A percentile compares a stretch with the other conserved stretches of the same genome.
phyloP scores from a whole-genome alignment of 1,139 yeast genomes.

The Yamadazyma diospyri region DNA sequence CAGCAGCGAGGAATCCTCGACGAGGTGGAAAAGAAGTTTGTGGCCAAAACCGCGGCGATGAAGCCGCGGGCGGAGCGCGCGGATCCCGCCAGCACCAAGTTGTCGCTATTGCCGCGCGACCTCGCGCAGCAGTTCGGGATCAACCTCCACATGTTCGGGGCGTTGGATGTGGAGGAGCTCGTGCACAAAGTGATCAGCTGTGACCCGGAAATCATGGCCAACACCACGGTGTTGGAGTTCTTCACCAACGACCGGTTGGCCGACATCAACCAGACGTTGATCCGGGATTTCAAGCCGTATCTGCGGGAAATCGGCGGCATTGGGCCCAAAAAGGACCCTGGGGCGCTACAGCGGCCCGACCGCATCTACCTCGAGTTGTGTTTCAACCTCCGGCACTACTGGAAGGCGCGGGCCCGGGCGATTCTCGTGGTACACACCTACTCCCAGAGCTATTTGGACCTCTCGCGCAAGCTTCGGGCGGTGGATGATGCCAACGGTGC shows the following conservation, averaged over 20 bases:
- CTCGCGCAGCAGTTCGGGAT: constrained; percentile 86
- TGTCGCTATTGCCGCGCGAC: constrained; percentile 72
- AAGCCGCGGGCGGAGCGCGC: constrained; percentile 31
- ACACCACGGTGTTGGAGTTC: constrained; percentile 75
- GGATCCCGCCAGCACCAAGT: constrained; percentile 24
- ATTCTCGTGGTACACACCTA: constrained; percentile 64
- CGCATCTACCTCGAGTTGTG: constrained; percentile 74
- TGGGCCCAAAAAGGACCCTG: constrained; percentile 55
- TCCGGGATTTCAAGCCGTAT: constrained; percentile 72
- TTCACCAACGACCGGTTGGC: constrained; percentile 69
- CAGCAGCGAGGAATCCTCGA: constrained; percentile 68
- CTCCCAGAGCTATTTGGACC: constrained; percentile 70
- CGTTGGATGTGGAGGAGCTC: constrained; percentile 57
- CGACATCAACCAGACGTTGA: constrained; percentile 65
- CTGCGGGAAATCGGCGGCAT: constrained; percentile 45
- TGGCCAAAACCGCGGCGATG: constrained; percentile 52
- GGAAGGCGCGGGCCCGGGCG: constrained; percentile 85
- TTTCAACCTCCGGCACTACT: constrained; percentile 73
- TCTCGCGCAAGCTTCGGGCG: constrained; percentile 56
- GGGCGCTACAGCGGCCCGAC: constrained; percentile 75
- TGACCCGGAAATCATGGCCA: constrained; percentile 64
- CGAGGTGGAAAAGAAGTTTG: constrained; percentile 78
- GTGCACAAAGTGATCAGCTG: constrained; percentile 67
- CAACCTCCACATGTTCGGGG: constrained; percentile 77
- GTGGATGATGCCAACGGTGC: constrained; percentile 67